Conservation (phyloP, 23 red algal species). For the Chondrus crispus region DNA sequence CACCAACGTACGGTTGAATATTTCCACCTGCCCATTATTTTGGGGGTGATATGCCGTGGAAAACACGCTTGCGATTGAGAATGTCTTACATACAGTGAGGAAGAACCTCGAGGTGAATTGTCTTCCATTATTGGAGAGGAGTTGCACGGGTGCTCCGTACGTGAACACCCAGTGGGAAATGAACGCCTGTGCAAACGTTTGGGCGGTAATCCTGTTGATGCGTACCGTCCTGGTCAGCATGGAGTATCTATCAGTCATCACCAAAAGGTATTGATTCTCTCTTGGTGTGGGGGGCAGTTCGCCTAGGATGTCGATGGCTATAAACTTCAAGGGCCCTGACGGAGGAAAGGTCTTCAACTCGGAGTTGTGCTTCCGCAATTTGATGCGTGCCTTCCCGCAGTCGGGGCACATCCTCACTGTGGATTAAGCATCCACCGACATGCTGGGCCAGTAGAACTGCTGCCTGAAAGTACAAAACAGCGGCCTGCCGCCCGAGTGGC, state of each 20-base stretch:
- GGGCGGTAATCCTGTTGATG: neutral
- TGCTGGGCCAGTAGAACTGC: neutral
- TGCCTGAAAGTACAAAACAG: neutral
- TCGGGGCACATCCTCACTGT: neutral
- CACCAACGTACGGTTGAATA: neutral
- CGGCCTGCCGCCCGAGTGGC: neutral
- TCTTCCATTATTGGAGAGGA: neutral
- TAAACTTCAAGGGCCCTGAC: neutral
- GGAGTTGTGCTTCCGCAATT: neutral
- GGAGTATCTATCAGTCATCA: conserved; percentile 4
- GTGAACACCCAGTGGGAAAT: neutral
- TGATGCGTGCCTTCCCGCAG: neutral
- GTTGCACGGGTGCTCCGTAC: neutral
- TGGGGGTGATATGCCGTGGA: neutral
- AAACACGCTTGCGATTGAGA: neutral
- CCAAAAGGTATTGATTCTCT: neutral
- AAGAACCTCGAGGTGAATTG: neutral
- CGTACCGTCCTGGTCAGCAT: neutral
- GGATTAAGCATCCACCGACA: neutral
- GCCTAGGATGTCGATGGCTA: conserved; percentile 1
- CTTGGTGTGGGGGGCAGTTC: neutral
- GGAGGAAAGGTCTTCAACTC: neutral
- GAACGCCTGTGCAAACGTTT: neutral
- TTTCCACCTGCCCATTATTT: conserved; percentile 5
- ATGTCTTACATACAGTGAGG: neutral